Percentiles rank a stretch among this genome's conserved stretches.
These are phyloP conservation scores for Kalaharituber pfeilii DNA, from an alignment of 2,329 filamentous ascomycete species.

Conservation along the genomic window DNA sequence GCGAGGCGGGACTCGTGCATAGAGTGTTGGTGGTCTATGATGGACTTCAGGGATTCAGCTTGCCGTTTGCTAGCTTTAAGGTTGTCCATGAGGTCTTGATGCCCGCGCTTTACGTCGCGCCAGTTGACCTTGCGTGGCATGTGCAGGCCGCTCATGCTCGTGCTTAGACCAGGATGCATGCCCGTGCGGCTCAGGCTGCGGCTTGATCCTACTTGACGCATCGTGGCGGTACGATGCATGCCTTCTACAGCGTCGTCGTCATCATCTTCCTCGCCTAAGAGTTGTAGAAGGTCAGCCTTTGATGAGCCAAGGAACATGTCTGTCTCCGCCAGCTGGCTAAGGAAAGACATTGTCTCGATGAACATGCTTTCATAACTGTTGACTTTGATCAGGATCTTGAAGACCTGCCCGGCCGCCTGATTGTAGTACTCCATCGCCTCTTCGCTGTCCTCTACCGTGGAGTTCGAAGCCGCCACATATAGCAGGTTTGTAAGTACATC, in stretches of 20 bases:
- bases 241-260: neutral
- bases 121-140: neutral
- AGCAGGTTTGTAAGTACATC: neutral
- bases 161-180: neutral
- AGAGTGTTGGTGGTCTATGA: neutral
- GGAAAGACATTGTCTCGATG: neutral
- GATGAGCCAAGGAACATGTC: neutral
- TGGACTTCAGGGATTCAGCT: neutral
- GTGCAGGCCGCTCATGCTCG: neutral
- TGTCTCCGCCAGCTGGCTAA: neutral
- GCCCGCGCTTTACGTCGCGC: neutral
- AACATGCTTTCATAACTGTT: constrained; percentile 1
- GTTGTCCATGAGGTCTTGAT: neutral
- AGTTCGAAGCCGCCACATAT: neutral
- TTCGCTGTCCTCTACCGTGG: neutral
- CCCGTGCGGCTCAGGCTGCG: neutral
- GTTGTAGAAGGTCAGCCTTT: neutral
- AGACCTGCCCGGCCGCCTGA: neutral
- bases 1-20: neutral
- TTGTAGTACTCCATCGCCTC: neutral
- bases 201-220: no score
- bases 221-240: neutral
- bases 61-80: neutral
- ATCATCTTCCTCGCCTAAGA: neutral
- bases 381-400: neutral